Evolutionary conservation across 1,139 yeast species (phyloP), one percentile per base, ranked within the genome.

Genomic region (Debaryomycetaceae sp.): DNA sequence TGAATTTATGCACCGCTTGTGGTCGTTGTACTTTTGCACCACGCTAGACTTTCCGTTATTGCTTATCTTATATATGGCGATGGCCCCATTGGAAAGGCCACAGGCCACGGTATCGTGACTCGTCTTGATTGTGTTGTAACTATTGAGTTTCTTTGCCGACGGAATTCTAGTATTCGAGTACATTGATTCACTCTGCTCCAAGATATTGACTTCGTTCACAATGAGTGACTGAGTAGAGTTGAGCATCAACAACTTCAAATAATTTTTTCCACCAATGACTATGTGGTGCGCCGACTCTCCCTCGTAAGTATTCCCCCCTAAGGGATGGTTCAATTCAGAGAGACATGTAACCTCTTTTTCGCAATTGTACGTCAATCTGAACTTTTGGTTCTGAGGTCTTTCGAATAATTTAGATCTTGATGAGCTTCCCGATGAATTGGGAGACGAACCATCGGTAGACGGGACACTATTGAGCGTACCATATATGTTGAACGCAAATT

Each of bases 1-100:
- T 1, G 96, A 79, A 58, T 90, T 89, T 39, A 93, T 84, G 4
- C 95, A 83, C 45, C 98, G 70, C 42, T 83, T 83, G 55, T 89
- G 96, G 50, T 87, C 96, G 13, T 76, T 66, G 35, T 85, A 68
- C 38, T 78, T 72, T 42, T 75, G 59, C 30, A 76, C 56, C 13
- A 78, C 50, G 46, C 74, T 69, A 42, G 74, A 57, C 46, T 63
- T 66, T 6, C 78, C 78, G 47, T 56, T 63, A 43, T 65, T 60
- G 22, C 61, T 51, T 13, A 74, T 55, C 45, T 64, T 65, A 51
- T 67, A 71, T 11, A 73, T 50, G 23, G 63, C 49, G 8, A 75
- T 63, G 7, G 55, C 50, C 1, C 80, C 80, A 49, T 62, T 71
- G 14, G 75, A 62, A 46, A 71, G 60, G 4, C 78, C 80, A 48